Evolutionary conservation across 1,139 yeast genomes (phyloP), one percentile per base, ranked within the genome.

Genomic region (Tardiomyces blankii): DNA sequence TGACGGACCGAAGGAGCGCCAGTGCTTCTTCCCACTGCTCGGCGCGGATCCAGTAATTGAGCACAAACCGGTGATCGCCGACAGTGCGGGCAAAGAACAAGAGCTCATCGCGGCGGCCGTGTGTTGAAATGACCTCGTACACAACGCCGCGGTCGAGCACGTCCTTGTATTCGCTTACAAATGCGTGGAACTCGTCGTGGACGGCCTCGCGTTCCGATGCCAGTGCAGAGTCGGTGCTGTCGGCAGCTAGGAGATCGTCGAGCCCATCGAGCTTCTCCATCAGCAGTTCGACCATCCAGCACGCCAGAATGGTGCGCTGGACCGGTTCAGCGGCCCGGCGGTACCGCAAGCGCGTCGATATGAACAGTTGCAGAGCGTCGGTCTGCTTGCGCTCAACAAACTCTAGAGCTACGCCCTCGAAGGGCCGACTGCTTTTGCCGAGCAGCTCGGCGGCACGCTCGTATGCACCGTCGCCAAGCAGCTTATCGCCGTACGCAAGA

Each of bases 271-370:
- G 57, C 48, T 68, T 68, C 47, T 75, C 79, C 61, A 79, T 67
- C 48, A 64, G 76, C 12, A 84, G 63, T 65, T 88, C 93, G 6
- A 86, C 73, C 38, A 89, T 77, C 96, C 96, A 89, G 48, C 83
- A 77, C 0, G 89, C 78, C n/a, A 89, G 62, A 48, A 87, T 72
- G 0, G 74, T 68, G 35, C 74, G 65, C 56, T 82, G 83, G 58
- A 84, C 74, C 40, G 67, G 38, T 64, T 73, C 51, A 47, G 57
- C 42, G 49, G 68, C 61, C 49, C 70, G 56, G 53, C 74, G 49
- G 52, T 53, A 45, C 41, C 62, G 56, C 44, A 84, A 70, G 54
- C 85, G 82, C 0, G 72, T 66, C 3, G 66, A 54, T 19, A 89
- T 67, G 54, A 83, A 86, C 43, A 70, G 73, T 42, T 79, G 66